Evolutionary conservation across 2,329 filamentous ascomycete species (phyloP).

Genomic region (Fusarium pininemorale): DNA sequence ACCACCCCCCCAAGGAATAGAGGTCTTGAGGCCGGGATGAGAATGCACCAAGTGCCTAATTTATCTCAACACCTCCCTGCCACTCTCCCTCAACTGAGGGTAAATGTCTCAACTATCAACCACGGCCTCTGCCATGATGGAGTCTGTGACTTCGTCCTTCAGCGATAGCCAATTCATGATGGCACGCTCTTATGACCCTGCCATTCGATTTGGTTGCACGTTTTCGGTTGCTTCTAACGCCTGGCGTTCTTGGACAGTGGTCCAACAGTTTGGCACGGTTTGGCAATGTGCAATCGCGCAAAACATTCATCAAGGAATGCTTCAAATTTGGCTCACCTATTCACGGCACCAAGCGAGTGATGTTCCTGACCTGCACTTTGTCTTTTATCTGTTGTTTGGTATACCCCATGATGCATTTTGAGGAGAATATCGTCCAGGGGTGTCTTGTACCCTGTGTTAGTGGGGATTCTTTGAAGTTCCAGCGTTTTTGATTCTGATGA

Average conservation of each 20-base stretch:
- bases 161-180: slow-evolving; percentile 45
- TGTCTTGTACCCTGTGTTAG: slow-evolving; percentile 12
- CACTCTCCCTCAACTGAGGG: not conserved
- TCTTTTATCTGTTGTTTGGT: slow-evolving; percentile 34
- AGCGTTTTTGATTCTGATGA: slow-evolving; percentile 28
- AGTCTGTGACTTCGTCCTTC: slow-evolving; percentile 27
- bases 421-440: slow-evolving; percentile 25
- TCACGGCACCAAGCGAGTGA: slow-evolving; percentile 17
- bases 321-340: not conserved
- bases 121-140: not conserved
- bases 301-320: slow-evolving; percentile 1
- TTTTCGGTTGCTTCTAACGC: slow-evolving; percentile 23
- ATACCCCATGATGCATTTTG: slow-evolving; percentile 40
- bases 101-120: not conserved
- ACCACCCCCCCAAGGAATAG: not conserved
- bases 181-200: slow-evolving; percentile 47
- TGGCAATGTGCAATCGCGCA: slow-evolving; percentile 12
- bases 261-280: slow-evolving; percentile 2
- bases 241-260: slow-evolving; percentile 23
- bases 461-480: slow-evolving; percentile 17
- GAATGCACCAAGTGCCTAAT: not conserved
- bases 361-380: slow-evolving; percentile 4
- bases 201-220: slow-evolving; percentile 21
- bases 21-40: not conserved
- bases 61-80: not conserved